phyloP scores from a whole-genome alignment of 352 stramenopile species.

The Peronospora belbahrii region DNA sequence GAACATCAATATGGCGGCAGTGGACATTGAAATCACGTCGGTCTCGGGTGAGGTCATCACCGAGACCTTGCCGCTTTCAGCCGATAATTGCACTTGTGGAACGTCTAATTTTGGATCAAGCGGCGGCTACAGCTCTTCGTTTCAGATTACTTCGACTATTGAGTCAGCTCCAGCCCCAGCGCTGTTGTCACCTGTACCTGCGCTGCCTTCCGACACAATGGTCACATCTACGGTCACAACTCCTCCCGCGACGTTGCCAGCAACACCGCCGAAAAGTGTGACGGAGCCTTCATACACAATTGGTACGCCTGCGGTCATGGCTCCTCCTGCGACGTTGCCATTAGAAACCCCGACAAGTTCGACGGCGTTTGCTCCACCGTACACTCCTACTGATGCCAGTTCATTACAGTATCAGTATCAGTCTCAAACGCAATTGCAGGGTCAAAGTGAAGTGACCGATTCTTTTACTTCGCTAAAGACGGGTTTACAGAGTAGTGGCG shows the following conservation, averaged over 20 bases:
- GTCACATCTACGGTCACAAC: not conserved
- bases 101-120: conserved; percentile 19
- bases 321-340: too few species aligned
- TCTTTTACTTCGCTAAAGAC: conserved; percentile 14
- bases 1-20: conserved; percentile 24
- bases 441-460: conserved; percentile 11
- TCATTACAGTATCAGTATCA: not conserved
- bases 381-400: not conserved
- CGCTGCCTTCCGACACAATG: too few species aligned
- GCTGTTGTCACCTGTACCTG: not conserved
- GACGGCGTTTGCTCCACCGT: conserved; percentile 1
- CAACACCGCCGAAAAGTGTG: not conserved
- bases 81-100: conserved; percentile 34
- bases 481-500: not conserved
- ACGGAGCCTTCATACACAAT: too few species aligned
- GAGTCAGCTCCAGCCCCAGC: conserved; percentile 6
- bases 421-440: conserved; percentile 2
- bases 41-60: conserved; percentile 41
- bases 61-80: conserved; percentile 39
- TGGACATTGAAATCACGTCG: conserved; percentile 45
- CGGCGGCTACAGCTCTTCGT: conserved; percentile 9
- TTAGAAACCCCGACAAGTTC: not conserved
- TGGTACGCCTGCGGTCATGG: not conserved
- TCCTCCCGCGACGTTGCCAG: too few species aligned
- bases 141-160: conserved; percentile 7